phyloP scores from a whole-genome alignment of 352 stramenopile species.

The Phytophthora brassicae region DNA sequence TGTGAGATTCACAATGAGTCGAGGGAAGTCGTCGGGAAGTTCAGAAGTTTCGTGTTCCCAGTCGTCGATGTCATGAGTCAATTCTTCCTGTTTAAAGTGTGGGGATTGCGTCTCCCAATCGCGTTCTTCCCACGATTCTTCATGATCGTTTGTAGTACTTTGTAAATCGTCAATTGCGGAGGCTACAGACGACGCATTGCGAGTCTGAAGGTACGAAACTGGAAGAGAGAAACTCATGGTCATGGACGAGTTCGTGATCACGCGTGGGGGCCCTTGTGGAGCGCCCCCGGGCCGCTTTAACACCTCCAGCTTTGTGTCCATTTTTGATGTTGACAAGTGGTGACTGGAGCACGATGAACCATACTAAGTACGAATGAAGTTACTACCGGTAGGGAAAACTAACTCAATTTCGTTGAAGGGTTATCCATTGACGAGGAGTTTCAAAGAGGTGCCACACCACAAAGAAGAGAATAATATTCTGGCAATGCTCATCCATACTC shows the following conservation, averaged over 20 bases:
- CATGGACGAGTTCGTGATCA: constrained; percentile 46
- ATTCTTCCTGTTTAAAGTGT: not conserved
- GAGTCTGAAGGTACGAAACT: constrained; percentile 20
- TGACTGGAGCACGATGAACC: not conserved
- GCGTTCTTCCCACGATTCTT: constrained; percentile 47
- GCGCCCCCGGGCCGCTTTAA: constrained; percentile 34
- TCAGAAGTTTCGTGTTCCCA: constrained; percentile 47
- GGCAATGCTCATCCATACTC: too few relatives aligned
- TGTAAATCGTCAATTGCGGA: constrained; percentile 1
- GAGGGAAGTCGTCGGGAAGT: constrained; percentile 68
- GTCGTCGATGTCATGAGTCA: constrained; percentile 12
- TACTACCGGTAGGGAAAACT: too few relatives aligned
- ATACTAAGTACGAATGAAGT: not conserved
- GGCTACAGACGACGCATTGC: not conserved
- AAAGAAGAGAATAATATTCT: too few relatives aligned
- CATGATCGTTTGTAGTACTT: constrained; percentile 13
- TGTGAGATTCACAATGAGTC: constrained; percentile 70
- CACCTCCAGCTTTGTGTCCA: constrained; percentile 41
- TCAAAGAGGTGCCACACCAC: too few relatives aligned
- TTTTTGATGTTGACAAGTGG: constrained; percentile 12
- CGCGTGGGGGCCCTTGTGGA: constrained; percentile 17
- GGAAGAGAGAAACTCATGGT: constrained; percentile 51
- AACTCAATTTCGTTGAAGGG: too few relatives aligned
- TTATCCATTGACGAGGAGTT: too few relatives aligned
- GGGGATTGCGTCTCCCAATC: constrained; percentile 36